Conservation (phyloP, 495 filamentous ascomycete species). For the Rostrohypoxylon terebratum region DNA sequence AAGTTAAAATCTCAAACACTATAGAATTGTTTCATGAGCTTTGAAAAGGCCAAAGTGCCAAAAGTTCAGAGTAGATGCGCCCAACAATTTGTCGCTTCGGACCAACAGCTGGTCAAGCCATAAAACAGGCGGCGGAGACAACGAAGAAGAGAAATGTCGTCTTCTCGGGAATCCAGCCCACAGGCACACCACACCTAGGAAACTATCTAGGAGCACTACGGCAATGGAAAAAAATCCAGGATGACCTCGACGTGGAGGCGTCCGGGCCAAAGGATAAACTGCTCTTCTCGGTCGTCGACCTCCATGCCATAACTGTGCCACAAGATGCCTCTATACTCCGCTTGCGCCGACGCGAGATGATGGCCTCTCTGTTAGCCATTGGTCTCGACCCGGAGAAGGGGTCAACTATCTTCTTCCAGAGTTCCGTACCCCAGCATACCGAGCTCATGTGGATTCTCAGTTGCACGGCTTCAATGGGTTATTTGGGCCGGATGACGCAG, state of each 20-base stretch:
- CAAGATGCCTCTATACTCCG: slow-evolving; percentile 70
- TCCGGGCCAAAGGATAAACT: slow-evolving; percentile 68
- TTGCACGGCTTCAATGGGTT: slow-evolving; percentile 87
- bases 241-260: slow-evolving; percentile 63
- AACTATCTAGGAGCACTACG: slow-evolving; percentile 95
- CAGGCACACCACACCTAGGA: slow-evolving; percentile 92
- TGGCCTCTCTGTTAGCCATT: slow-evolving; percentile 84
- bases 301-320: slow-evolving; percentile 88
- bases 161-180: slow-evolving; percentile 98
- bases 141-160: slow-evolving; percentile 57
- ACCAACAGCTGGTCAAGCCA: slow-evolving; percentile 33
- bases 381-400: slow-evolving; percentile 77
- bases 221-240: slow-evolving; percentile 84
- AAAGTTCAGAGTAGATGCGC: slow-evolving; percentile 39
- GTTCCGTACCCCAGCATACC: slow-evolving; percentile 75
- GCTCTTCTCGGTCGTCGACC: slow-evolving; percentile 87
- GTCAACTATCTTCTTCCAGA: slow-evolving; percentile 88
- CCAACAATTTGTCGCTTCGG: slow-evolving; percentile 45
- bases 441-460: slow-evolving; percentile 98
- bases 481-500: slow-evolving; percentile 94
- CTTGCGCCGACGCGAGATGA: slow-evolving; percentile 73
- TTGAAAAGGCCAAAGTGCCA: background rate
- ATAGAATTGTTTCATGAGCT: background rate
- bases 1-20: background rate
- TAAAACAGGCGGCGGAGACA: slow-evolving; percentile 9